Base-by-base conservation (phyloP, 129 eudicot genomes). In the Centella asiatica region DNA sequence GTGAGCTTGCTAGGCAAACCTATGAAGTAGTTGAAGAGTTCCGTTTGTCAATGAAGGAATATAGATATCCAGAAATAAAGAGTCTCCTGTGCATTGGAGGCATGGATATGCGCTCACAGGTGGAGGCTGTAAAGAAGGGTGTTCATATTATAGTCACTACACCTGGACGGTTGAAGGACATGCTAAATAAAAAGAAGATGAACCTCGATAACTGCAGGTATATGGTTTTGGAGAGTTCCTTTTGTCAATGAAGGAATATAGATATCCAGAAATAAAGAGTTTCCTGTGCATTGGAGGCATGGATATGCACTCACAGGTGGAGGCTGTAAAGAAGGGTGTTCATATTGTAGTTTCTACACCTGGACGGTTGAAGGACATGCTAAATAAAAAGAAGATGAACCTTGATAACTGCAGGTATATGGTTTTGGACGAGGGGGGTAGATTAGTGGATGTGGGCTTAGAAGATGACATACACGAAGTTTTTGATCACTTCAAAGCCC, bases 131-230 rank as follows among this genome's bases (percentile, higher is more conserved):
- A 18, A 89, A 78, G 58, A 83, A 49, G 72, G 95, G 97, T 45
- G 95, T 89, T 18, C 97, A 89, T 65, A 89, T 89, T 15, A 95
- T 89, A 7, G 95, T 89, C 72, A 95, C 95, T 44, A 85, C 95
- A 50, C 95, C 97, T 34, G 97, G 95, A 10, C 78, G 97, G 69
- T 71, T 89, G 52, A 89, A 89, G 78, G 97, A 89, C 56, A 23
- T 83, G 77, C 81, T 89, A 50, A 92, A 92, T 23, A 85, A 89
- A 74, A 88, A 85, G 74, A 89, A 67, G 65, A 87, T 83, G 93
- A 84, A 74, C 60, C 47, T 42, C 15, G 47, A 42, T 42, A 42
- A n/a, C n/a, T n/a, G n/a, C n/a, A n/a, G n/a, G n/a, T n/a, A n/a
- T n/a, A n/a, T n/a, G n/a, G n/a, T n/a, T n/a, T n/a, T n/a, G n/a